Evolutionary conservation across 768 basidiomycete species (phyloP).

Genomic region (Coprinopsis strossmayeri): DNA sequence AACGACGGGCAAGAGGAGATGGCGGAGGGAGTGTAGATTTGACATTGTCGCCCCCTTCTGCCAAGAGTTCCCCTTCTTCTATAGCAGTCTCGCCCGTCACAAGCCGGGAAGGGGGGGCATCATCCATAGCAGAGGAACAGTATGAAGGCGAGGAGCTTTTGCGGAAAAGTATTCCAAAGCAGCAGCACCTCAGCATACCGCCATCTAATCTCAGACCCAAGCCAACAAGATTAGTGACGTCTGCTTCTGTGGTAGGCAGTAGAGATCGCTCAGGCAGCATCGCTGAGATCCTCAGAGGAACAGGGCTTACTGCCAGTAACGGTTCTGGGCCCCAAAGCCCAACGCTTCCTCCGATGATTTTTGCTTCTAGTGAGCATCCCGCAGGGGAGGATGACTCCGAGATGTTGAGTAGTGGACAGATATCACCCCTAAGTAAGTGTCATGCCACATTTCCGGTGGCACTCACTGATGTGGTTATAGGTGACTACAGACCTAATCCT

Average conservation of each 20-base stretch:
- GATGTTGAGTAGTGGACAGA: slow-evolving; percentile 72
- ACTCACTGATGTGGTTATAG: slow-evolving; percentile 12
- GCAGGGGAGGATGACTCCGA: slow-evolving; percentile 48
- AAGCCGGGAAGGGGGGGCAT: background rate
- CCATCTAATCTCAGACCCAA: background rate
- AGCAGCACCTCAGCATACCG: background rate
- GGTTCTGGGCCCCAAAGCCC: slow-evolving; percentile 9
- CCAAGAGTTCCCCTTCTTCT: background rate
- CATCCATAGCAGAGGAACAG: background rate
- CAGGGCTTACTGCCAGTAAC: background rate
- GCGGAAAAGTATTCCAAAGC: background rate
- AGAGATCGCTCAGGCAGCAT: background rate
- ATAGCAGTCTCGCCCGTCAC: background rate
- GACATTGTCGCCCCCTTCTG: background rate
- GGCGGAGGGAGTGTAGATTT: background rate
- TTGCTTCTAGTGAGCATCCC: slow-evolving; percentile 9
- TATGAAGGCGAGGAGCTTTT: background rate
- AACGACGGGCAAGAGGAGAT: background rate
- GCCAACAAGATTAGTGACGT: background rate
- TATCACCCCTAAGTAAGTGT: slow-evolving; percentile 58
- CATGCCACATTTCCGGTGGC: slow-evolving; percentile 10
- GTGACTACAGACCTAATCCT: slow-evolving; percentile 24
- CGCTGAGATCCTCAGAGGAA: background rate
- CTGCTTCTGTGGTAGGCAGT: background rate
- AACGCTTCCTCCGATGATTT: slow-evolving; percentile 8